A percentile compares a stretch with the other conserved stretches of the same genome.
phyloP scores from a whole-genome alignment of 1,139 yeast genomes.

The Zhuliangozyma blackwelliae region DNA sequence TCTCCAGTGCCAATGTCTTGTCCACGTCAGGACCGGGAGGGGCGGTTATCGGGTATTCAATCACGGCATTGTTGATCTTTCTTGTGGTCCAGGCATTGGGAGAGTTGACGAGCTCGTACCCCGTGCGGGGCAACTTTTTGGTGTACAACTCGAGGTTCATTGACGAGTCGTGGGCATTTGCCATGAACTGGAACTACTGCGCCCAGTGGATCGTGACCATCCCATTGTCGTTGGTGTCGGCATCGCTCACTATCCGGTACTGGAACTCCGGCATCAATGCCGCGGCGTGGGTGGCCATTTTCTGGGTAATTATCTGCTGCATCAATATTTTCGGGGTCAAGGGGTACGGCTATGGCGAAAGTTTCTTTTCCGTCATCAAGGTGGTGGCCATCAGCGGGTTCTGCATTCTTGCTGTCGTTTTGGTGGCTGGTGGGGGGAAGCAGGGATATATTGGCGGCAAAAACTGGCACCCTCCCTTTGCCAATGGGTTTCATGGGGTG shows the following conservation, averaged over 20 bases:
- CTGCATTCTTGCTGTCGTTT: slow-evolving; percentile 35
- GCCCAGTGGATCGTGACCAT: slow-evolving; percentile 33
- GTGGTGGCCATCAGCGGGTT: slow-evolving; percentile 39
- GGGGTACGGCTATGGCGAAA: slow-evolving; percentile 46
- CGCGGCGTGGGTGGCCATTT: slow-evolving; percentile 37
- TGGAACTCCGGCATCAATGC: slow-evolving; percentile 37
- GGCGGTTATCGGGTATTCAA: slow-evolving; percentile 47
- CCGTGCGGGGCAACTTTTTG: slow-evolving; percentile 40
- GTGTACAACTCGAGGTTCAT: slow-evolving; percentile 37
- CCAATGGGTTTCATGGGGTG: slow-evolving; percentile 41
- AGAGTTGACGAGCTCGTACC: slow-evolving; percentile 36
- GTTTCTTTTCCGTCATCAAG: slow-evolving; percentile 34
- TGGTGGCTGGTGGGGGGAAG: slow-evolving; percentile 39
- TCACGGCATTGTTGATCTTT: slow-evolving; percentile 24
- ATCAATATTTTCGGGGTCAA: slow-evolving; percentile 41
- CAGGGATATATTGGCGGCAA: slow-evolving; percentile 36
- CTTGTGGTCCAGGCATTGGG: slow-evolving; percentile 40
- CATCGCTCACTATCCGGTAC: slow-evolving; percentile 36
- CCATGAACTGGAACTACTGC: slow-evolving; percentile 43
- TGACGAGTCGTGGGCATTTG: slow-evolving; percentile 40
- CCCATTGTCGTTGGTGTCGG: slow-evolving; percentile 37
- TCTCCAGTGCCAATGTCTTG: slow-evolving; percentile 34
- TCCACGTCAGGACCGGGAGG: slow-evolving; percentile 66
- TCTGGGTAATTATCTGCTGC: slow-evolving; percentile 30
- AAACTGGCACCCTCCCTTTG: slow-evolving; percentile 40